These are phyloP conservation scores for Eruca vesicaria DNA, from an alignment of 441 rosid genomes.

Conservation along the genomic window DNA sequence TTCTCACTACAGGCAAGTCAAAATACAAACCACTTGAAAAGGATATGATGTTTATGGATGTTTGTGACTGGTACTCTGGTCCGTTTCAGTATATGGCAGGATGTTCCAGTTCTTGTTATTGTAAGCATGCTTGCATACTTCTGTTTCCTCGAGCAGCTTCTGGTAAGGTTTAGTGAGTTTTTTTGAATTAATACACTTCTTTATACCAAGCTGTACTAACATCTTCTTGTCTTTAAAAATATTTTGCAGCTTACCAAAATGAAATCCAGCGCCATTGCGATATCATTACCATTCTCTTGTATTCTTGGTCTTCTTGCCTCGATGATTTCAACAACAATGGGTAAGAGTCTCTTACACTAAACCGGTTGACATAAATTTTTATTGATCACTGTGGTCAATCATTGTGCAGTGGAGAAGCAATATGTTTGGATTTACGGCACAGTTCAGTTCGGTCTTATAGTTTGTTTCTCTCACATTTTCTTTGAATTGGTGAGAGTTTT, in stretches of 20 bases:
- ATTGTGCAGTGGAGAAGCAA: slow-evolving; percentile 54
- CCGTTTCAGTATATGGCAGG: slow-evolving; percentile 82
- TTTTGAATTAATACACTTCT: slow-evolving; percentile 40
- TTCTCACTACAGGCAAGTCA: slow-evolving; percentile 31
- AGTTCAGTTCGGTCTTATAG: slow-evolving; percentile 68
- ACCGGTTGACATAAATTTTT: background rate
- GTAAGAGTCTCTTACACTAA: slow-evolving; percentile 38
- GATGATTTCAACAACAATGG: slow-evolving; percentile 93
- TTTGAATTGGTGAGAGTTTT: slow-evolving; percentile 62
- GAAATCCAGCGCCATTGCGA: slow-evolving; percentile 88
- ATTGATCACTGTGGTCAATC: slow-evolving; percentile 1
- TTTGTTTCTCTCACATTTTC: slow-evolving; percentile 73
- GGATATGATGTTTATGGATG: background rate
- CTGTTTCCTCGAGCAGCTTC: slow-evolving; percentile 93
- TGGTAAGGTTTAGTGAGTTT: slow-evolving; percentile 66
- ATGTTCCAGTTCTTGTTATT: slow-evolving; percentile 85
- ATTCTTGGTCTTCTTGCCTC: slow-evolving; percentile 90
- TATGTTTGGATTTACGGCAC: slow-evolving; percentile 78
- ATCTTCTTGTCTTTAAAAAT: slow-evolving; percentile 17
- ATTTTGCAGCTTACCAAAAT: slow-evolving; percentile 56
- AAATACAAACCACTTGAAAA: background rate
- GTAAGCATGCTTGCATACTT: slow-evolving; percentile 96
- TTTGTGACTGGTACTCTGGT: background rate
- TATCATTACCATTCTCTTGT: slow-evolving; percentile 96
- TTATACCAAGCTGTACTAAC: slow-evolving; percentile 6